A percentile compares a stretch with the other conserved stretches of the same genome.
These are phyloP conservation scores for Gardenia jasminoides DNA, from an alignment of 257 asterid genomes.

Conservation along the genomic window DNA sequence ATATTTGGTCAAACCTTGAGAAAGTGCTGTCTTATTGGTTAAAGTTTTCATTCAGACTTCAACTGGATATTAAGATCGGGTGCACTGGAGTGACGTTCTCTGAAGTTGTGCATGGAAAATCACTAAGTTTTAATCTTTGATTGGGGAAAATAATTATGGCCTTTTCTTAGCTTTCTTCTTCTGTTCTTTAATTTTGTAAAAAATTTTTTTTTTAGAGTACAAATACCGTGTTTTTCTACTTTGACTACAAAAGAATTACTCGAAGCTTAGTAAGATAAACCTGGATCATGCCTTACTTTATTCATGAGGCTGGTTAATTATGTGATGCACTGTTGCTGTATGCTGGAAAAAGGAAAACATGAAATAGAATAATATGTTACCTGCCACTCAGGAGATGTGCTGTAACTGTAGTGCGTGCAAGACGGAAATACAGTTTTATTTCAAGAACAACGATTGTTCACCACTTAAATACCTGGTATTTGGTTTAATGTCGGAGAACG, in stretches of 20 bases:
- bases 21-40: not conserved
- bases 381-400: not conserved
- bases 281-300: not conserved
- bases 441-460: no score
- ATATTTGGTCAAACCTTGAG: conserved; percentile 3
- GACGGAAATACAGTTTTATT: not conserved
- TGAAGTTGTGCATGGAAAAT: not conserved
- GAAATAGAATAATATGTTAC: not conserved
- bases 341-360: not conserved
- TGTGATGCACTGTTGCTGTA: not conserved
- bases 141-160: not conserved
- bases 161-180: not conserved
- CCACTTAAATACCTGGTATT: not conserved
- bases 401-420: not conserved
- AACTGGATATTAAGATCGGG: not conserved
- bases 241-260: not conserved
- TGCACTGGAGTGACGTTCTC: not conserved
- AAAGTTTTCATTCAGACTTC: not conserved
- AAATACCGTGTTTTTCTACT: not conserved
- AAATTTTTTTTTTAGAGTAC: not conserved
- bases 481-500: not conserved
- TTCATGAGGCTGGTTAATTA: not conserved
- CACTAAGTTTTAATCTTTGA: not conserved
- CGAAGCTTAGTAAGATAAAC: not conserved
- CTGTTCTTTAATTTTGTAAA: not conserved